Evolutionary conservation across 306 rosid genomes (phyloP), one percentile per base, ranked within the genome.

Genomic region (Vachellia collinsii): DNA sequence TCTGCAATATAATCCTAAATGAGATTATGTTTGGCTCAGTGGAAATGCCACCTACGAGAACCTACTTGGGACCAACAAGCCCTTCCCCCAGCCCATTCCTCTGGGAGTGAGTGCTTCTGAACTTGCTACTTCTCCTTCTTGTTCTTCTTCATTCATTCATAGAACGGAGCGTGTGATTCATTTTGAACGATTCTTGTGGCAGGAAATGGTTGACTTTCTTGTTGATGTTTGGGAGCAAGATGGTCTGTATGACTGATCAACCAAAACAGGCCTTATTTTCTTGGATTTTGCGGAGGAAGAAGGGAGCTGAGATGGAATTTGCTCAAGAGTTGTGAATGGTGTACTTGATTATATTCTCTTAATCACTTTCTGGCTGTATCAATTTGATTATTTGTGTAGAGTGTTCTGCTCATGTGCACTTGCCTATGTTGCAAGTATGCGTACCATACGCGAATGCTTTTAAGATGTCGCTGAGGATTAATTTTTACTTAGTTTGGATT

Each of bases 131-230:
- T n/a, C 16, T 11, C 2, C 48, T 3, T n/a, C n/a, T n/a, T n/a
- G n/a, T n/a, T n/a, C n/a, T n/a, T n/a, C n/a, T 88, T 77, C 70
- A 58, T 71, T 73, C 16, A 34, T 78, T 39, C 41, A 29, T 37
- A 65, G 67, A 51, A 25, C 29, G 59, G 34, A 37, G 13, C 64
- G 2, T 58, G 1, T 11, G 34, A 77, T 77, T 69, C 74, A 61
- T 69, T 67, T 65, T 29, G 11, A 41, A 58, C 36, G 22, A 76
- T 62, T 41, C 51, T 73, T 70, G 72, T 83, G 75, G 12, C 94
- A 94, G 98, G 98, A 94, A 89, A 94, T 94, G 97, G 39, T 91
- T 29, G 97, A 91, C 11, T 93, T 91, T 87, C 93, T 93, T 76
- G 93, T 88, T 81, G 90, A 93, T 78, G 78, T 88, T 34, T 94